Conservation (phyloP, 495 filamentous ascomycete genomes). For the Penicillium mononematosum region DNA sequence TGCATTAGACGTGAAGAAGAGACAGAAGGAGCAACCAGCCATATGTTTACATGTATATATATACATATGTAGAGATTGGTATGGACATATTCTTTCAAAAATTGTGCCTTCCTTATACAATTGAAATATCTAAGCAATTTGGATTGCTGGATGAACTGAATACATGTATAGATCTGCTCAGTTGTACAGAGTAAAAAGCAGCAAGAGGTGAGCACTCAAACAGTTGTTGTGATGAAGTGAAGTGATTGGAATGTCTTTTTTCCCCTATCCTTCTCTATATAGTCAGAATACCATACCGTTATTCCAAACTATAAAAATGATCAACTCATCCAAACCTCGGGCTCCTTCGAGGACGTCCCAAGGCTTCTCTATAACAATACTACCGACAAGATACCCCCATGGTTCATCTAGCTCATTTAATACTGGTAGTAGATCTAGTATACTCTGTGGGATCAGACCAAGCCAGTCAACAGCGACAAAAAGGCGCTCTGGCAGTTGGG, state of each 20-base stretch:
- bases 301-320: background rate
- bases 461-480: background rate
- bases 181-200: background rate
- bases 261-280: background rate
- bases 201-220: background rate
- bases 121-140: background rate
- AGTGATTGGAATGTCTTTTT: background rate
- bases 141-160: background rate
- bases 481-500: conserved; percentile 21
- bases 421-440: background rate
- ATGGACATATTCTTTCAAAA: no score
- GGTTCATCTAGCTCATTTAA: background rate
- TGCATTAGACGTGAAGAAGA: background rate
- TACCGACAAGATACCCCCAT: background rate
- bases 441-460: background rate
- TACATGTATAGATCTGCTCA: background rate
- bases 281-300: background rate
- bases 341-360: background rate
- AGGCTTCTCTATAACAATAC: background rate
- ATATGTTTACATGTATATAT: background rate
- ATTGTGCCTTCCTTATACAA: no score
- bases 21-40: background rate
- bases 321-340: background rate
- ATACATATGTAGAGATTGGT: background rate
- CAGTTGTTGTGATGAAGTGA: background rate